Conservation (phyloP, 768 basidiomycete genomes). For the Suillus luteus region DNA sequence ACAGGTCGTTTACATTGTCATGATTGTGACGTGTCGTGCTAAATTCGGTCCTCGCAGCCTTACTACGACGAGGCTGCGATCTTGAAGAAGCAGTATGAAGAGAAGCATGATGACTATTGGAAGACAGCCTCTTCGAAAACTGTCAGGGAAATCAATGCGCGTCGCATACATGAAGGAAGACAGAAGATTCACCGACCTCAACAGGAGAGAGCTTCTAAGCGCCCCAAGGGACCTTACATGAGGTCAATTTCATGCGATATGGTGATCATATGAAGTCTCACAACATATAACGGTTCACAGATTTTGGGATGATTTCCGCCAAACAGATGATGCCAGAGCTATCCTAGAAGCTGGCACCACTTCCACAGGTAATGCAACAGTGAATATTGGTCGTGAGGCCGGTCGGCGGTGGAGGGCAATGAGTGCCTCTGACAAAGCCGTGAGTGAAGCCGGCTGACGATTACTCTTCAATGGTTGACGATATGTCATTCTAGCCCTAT, state of each 20-base stretch:
- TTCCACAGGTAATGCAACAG: background rate
- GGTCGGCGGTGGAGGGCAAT: slow-evolving; percentile 34
- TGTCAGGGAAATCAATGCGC: slow-evolving; percentile 35
- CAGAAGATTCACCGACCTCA: slow-evolving; percentile 11
- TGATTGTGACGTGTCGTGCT: background rate
- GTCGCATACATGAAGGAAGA: slow-evolving; percentile 32
- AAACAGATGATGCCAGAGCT: slow-evolving; percentile 18
- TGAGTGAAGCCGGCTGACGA: slow-evolving; percentile 14
- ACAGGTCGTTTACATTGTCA: slow-evolving; percentile 27
- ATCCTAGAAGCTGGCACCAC: slow-evolving; percentile 15
- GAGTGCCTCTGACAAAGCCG: slow-evolving; percentile 35
- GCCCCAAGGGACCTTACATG: slow-evolving; percentile 24
- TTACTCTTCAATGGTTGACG: background rate
- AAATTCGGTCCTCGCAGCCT: slow-evolving; percentile 21
- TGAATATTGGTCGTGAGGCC: slow-evolving; percentile 19
- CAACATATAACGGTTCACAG: slow-evolving; percentile 10
- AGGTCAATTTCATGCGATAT: slow-evolving; percentile 20
- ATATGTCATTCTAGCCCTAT: slow-evolving; percentile 10
- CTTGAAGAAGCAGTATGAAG: slow-evolving; percentile 21
- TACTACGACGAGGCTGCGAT: slow-evolving; percentile 26
- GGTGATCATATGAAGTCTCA: background rate
- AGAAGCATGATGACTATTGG: slow-evolving; percentile 33
- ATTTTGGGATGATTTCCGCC: slow-evolving; percentile 25
- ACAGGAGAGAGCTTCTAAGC: background rate
- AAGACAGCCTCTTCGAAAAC: slow-evolving; percentile 20